These are phyloP conservation scores for Typha latifolia DNA, from an alignment of 176 grass and related monocot genomes.

Conservation along the genomic window DNA sequence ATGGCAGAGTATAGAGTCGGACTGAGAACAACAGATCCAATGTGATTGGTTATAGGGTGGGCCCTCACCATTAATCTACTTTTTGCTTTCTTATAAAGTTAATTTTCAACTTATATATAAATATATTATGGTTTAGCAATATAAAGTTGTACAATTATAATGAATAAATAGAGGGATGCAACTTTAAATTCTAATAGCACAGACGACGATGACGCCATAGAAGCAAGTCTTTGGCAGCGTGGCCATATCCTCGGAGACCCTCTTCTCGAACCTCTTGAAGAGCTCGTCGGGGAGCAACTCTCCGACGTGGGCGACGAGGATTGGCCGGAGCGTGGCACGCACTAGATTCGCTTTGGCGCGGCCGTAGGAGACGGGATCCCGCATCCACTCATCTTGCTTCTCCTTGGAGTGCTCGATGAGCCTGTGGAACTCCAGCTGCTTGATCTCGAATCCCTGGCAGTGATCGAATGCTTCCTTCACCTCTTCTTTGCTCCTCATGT, in stretches of 20 bases:
- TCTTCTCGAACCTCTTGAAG: constrained; percentile 2
- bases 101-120: too few species aligned
- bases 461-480: constrained; percentile 11
- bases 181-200: too few species aligned
- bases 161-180: too few species aligned
- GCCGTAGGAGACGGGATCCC: constrained; percentile 7
- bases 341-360: constrained; percentile 16
- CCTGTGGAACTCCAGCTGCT: constrained; percentile 15
- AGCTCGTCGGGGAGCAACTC: background rate
- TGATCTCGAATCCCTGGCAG: constrained; percentile 10
- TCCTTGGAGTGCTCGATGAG: background rate
- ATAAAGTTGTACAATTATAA: too few species aligned
- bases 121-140: too few species aligned
- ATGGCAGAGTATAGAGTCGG: too few species aligned
- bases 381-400: background rate
- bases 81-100: too few species aligned
- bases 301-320: constrained; percentile 19
- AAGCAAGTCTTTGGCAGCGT: background rate
- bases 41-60: too few species aligned
- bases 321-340: constrained; percentile 4
- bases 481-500: constrained; percentile 21
- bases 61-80: too few species aligned
- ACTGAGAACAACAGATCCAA: too few species aligned
- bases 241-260: background rate
- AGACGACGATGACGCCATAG: background rate